A percentile compares a stretch with the other conserved stretches of the same genome.
Evolutionary conservation across 2,329 filamentous ascomycete genomes (phyloP).

Genomic region (Nannizziopsis arthrosporioides): DNA sequence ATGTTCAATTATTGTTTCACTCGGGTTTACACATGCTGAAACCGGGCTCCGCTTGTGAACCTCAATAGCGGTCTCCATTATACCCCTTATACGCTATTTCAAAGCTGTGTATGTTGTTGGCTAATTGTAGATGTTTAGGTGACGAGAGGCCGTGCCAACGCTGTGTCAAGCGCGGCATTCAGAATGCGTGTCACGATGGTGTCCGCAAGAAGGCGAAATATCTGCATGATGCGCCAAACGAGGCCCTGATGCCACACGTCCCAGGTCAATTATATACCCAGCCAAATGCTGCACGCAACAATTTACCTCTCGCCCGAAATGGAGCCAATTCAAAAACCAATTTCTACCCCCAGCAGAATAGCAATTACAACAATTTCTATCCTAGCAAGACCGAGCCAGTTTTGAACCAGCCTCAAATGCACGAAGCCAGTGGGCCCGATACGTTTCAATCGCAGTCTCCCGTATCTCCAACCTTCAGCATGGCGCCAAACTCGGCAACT

Average conservation of each 20-base stretch:
- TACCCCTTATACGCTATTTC: slow-evolving; percentile 13
- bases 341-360: slow-evolving; percentile 33
- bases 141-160: slow-evolving; percentile 89
- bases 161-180: slow-evolving; percentile 85
- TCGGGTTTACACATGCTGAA: slow-evolving; percentile 8
- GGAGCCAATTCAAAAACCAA: slow-evolving; percentile 26
- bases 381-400: slow-evolving; percentile 25
- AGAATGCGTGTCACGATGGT: slow-evolving; percentile 86
- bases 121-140: slow-evolving; percentile 43
- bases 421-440: slow-evolving; percentile 19
- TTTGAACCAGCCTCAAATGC: slow-evolving; percentile 14
- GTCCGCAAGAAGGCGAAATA: slow-evolving; percentile 99
- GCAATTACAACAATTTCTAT: slow-evolving; percentile 30
- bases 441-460: slow-evolving; percentile 62
- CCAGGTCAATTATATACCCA: slow-evolving; percentile 52
- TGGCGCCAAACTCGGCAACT: slow-evolving; percentile 32
- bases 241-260: slow-evolving; percentile 77
- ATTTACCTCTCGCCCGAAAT: slow-evolving; percentile 20
- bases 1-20: neutral
- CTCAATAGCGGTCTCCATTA: neutral
- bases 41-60: neutral
- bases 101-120: slow-evolving; percentile 21
- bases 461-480: slow-evolving; percentile 58
- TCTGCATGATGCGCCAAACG: slow-evolving; percentile 85
- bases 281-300: slow-evolving; percentile 31